Evolutionary conservation across 192 early-diverging fungal species (phyloP).

Genomic region (Jimgerdemannia lactiflua): DNA sequence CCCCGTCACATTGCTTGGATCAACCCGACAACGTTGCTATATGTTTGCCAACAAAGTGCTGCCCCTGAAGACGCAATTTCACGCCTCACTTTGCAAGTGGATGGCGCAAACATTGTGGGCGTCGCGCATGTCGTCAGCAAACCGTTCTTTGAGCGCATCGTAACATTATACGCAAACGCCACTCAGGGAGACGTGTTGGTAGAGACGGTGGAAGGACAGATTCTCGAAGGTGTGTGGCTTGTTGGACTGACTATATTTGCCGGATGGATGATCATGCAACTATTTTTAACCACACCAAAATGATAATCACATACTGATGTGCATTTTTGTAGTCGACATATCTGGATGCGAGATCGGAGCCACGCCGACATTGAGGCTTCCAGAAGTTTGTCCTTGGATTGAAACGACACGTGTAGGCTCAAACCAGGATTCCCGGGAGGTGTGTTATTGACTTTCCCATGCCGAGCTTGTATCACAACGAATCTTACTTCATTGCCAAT

Average conservation of each 20-base stretch:
- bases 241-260: too few relatives aligned
- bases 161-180: slow-evolving; percentile 32
- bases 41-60: slow-evolving; percentile 45
- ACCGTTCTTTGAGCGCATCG: slow-evolving; percentile 28
- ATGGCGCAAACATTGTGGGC: slow-evolving; percentile 19
- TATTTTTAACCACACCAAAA: neutral
- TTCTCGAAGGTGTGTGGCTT: slow-evolving; percentile 25
- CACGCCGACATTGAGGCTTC: slow-evolving; percentile 22
- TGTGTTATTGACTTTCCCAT: neutral
- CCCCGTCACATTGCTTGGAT: slow-evolving; percentile 73
- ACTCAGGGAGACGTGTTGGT: slow-evolving; percentile 34
- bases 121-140: neutral
- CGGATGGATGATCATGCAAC: neutral
- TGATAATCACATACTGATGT: neutral
- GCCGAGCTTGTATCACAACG: too few relatives aligned
- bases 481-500: too few relatives aligned
- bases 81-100: slow-evolving; percentile 36
- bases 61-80: slow-evolving; percentile 32
- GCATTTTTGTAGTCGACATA: neutral
- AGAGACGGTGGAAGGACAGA: slow-evolving; percentile 33
- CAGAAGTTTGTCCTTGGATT: slow-evolving; percentile 58
- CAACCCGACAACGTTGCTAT: slow-evolving; percentile 43
- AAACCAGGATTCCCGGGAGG: neutral
- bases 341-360: slow-evolving; percentile 10
- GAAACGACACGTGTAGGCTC: slow-evolving; percentile 8